A percentile compares a stretch with the other conserved stretches of the same genome.
These are phyloP conservation scores for Diaporthe eres DNA, from an alignment of 2,329 filamentous ascomycete genomes.

Conservation along the genomic window DNA sequence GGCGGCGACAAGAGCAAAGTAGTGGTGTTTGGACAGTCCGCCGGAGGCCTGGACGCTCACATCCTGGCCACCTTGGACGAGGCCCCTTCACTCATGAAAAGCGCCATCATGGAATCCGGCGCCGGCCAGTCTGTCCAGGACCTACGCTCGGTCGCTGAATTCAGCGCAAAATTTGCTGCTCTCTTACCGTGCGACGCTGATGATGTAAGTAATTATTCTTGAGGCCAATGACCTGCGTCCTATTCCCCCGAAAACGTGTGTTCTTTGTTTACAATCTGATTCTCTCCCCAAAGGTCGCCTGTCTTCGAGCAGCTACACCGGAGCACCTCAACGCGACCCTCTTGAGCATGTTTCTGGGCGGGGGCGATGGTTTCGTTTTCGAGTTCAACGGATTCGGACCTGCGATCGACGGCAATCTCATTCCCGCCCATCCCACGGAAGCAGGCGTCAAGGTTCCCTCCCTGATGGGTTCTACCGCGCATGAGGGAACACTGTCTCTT, in stretches of 20 bases:
- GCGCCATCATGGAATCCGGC: conserved; percentile 48
- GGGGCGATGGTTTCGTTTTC: neutral
- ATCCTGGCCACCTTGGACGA: conserved; percentile 46
- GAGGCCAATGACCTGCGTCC: too few relatives aligned
- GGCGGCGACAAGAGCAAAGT: conserved; percentile 56
- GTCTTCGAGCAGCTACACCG: conserved; percentile 5
- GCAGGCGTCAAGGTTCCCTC: conserved; percentile 47
- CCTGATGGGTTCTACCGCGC: conserved; percentile 46
- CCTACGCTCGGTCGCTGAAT: neutral
- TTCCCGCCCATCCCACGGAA: conserved; percentile 46
- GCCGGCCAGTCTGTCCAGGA: conserved; percentile 40
- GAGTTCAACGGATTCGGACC: conserved; percentile 37
- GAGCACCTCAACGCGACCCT: conserved; percentile 8
- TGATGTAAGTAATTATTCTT: neutral
- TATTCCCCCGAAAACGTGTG: neutral
- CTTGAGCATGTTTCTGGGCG: neutral
- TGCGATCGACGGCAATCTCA: conserved; percentile 46
- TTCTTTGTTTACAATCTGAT: neutral
- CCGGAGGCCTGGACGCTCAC: conserved; percentile 12
- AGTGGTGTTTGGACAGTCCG: conserved; percentile 38
- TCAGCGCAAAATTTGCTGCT: conserved; percentile 1
- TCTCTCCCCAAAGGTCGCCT: neutral
- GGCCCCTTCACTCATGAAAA: conserved; percentile 43
- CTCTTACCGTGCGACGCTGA: conserved; percentile 5
- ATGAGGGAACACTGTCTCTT: conserved; percentile 47